Evolutionary conservation across 2,329 filamentous ascomycete genomes (phyloP), one percentile per base, ranked within the genome.

Genomic region (Paraphoma chrysanthemicola): DNA sequence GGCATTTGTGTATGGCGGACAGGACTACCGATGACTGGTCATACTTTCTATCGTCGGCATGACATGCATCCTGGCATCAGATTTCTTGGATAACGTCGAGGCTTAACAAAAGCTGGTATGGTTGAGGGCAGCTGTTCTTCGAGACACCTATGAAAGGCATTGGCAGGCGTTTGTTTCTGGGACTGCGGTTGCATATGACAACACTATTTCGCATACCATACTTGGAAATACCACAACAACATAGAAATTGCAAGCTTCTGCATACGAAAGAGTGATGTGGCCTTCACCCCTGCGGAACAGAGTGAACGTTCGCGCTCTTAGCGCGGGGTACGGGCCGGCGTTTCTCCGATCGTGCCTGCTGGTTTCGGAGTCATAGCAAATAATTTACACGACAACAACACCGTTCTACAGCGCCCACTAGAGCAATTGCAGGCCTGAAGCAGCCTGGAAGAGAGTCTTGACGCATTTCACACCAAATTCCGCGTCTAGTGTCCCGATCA

Each of bases 131-230:
- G 39, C 7, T 42, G 39, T 42, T 42, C n/a, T 42, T 42, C 39
- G 16, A 38, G 14, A 23, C 39, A 36, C 53, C 41, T 30, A 59
- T 55, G 56, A 54, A 43, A 57, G 63, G 70, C 72, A 75, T 75
- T 65, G 57, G 60, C 52, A 64, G 70, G 72, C 68, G 70, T 73
- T 69, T 57, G 53, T 64, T 43, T 56, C 51, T 56, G 29, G 63
- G 49, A 48, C 50, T 44, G 45, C 42, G 45, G 57, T 65, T 70
- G 69, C 65, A 68, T 64, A 64, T 50, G 51, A 60, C 60, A 48
- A 59, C 54, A 38, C 56, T 18, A 47, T 54, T 53, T 43, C 52
- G 57, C 53, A 61, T 51, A 62, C 31, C 23, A 51, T 55, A 63
- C 56, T 46, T 55, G 46, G 54, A 53, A 51, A 62, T 49, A 59